Conservation (phyloP, 2,329 filamentous ascomycete genomes). For the Fusarium subglutinans region DNA sequence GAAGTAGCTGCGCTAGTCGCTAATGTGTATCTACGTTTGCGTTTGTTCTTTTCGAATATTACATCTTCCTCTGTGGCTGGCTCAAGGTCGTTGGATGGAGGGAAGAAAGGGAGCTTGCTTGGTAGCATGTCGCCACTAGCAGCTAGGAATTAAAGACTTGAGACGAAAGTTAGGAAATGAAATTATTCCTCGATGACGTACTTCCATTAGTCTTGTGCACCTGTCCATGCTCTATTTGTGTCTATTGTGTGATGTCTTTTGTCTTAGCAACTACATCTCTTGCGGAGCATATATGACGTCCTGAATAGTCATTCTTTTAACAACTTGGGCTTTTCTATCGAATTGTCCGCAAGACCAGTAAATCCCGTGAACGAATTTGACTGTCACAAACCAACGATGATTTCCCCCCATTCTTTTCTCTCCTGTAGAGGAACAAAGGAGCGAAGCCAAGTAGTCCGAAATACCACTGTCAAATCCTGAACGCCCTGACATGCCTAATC, state of each 20-base stretch:
- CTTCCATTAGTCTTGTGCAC: neutral
- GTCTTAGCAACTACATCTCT: neutral
- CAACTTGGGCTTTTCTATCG: neutral
- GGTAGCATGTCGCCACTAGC: conserved; percentile 7
- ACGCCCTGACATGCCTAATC: neutral
- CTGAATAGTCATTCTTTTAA: neutral
- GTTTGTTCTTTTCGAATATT: conserved; percentile 38
- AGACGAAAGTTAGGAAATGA: conserved; percentile 42
- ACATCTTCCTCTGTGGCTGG: conserved; percentile 33
- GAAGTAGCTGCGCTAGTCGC: conserved; percentile 39
- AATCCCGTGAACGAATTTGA: neutral
- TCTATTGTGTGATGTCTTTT: neutral
- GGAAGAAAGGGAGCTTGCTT: conserved; percentile 22
- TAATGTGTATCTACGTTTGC: conserved; percentile 43
- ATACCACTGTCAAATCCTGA: neutral
- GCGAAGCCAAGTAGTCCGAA: neutral
- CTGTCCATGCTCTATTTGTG: neutral
- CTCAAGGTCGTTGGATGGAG: conserved; percentile 38
- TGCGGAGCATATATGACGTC: neutral
- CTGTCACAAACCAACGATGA: neutral
- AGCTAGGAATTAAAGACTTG: conserved; percentile 36
- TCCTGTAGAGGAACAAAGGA: neutral
- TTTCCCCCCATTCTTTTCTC: neutral
- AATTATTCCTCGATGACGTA: conserved; percentile 30
- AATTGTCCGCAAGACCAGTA: neutral